Conservation (phyloP, 495 filamentous ascomycete genomes). For the Penicillium alfredii region DNA sequence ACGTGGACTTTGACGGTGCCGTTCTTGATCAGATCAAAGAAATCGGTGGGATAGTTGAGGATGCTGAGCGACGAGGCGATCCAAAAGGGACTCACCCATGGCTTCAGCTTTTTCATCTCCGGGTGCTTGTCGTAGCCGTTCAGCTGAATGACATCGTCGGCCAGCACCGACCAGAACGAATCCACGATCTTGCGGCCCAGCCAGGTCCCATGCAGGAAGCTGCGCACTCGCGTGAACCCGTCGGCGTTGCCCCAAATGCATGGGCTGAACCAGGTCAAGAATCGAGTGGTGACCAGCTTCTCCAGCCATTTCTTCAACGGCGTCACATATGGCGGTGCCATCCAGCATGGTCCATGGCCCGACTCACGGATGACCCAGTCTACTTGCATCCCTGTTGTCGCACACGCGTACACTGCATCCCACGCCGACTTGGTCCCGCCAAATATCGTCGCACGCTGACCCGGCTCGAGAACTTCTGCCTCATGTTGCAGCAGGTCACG, state of each 20-base stretch:
- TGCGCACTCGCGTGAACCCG: slow-evolving; percentile 38
- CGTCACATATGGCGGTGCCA: slow-evolving; percentile 59
- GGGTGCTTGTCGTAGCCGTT: slow-evolving; percentile 57
- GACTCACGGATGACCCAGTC: slow-evolving; percentile 74
- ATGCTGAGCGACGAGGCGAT: slow-evolving; percentile 56
- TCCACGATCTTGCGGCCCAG: slow-evolving; percentile 64
- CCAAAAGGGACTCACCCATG: slow-evolving; percentile 61
- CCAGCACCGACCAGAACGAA: slow-evolving; percentile 60
- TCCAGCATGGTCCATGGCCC: slow-evolving; percentile 69
- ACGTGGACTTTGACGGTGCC: slow-evolving; percentile 57
- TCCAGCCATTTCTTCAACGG: slow-evolving; percentile 56
- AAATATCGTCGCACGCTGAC: slow-evolving; percentile 51
- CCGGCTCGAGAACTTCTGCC: slow-evolving; percentile 24
- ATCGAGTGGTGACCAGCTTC: slow-evolving; percentile 57
- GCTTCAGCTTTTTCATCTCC: slow-evolving; percentile 60
- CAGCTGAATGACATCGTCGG: slow-evolving; percentile 50
- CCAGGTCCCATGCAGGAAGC: slow-evolving; percentile 60
- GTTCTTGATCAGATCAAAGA: slow-evolving; percentile 56
- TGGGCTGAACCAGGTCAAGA: slow-evolving; percentile 61
- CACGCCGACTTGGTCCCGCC: slow-evolving; percentile 71
- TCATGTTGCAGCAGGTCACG: slow-evolving; percentile 48
- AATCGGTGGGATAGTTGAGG: slow-evolving; percentile 61
- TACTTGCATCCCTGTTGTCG: slow-evolving; percentile 57
- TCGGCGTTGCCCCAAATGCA: slow-evolving; percentile 56
- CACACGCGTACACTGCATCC: slow-evolving; percentile 69